Evolutionary conservation across 2,329 filamentous ascomycete species (phyloP).

Genomic region (Tolypocladium inflatum): DNA sequence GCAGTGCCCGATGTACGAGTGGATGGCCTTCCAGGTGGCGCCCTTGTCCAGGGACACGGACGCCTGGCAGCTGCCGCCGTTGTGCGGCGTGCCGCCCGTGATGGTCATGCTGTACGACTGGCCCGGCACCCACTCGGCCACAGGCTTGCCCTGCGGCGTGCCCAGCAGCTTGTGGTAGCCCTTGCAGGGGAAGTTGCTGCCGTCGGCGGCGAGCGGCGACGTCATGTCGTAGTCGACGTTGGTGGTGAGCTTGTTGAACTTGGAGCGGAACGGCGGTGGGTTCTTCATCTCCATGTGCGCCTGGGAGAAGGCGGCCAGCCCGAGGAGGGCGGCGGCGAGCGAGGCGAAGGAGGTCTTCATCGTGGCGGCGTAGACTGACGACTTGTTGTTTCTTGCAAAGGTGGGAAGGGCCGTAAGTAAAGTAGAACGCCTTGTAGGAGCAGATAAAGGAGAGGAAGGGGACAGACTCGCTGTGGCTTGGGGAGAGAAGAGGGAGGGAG

Average conservation of each 20-base stretch:
- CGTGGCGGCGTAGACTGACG: slow-evolving; percentile 9
- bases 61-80: slow-evolving; percentile 68
- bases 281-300: slow-evolving; percentile 49
- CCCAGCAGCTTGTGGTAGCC: slow-evolving; percentile 43
- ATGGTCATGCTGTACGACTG: slow-evolving; percentile 54
- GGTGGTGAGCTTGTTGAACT: slow-evolving; percentile 37
- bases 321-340: slow-evolving; percentile 29
- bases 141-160: slow-evolving; percentile 37
- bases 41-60: slow-evolving; percentile 66
- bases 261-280: slow-evolving; percentile 43
- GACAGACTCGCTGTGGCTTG: background rate
- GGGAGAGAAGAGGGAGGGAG: background rate
- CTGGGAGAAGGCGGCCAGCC: slow-evolving; percentile 31
- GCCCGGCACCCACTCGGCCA: slow-evolving; percentile 55
- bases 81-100: slow-evolving; percentile 51
- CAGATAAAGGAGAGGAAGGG: background rate
- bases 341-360: slow-evolving; percentile 30
- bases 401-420: background rate
- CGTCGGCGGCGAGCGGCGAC: slow-evolving; percentile 49
- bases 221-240: slow-evolving; percentile 65
- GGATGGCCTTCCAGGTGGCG: slow-evolving; percentile 57
- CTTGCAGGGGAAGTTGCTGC: slow-evolving; percentile 69
- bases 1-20: slow-evolving; percentile 47
- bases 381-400: background rate
- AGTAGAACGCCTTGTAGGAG: background rate